phyloP scores from a whole-genome alignment of 495 filamentous ascomycete genomes.

The Penicillium argentinense region DNA sequence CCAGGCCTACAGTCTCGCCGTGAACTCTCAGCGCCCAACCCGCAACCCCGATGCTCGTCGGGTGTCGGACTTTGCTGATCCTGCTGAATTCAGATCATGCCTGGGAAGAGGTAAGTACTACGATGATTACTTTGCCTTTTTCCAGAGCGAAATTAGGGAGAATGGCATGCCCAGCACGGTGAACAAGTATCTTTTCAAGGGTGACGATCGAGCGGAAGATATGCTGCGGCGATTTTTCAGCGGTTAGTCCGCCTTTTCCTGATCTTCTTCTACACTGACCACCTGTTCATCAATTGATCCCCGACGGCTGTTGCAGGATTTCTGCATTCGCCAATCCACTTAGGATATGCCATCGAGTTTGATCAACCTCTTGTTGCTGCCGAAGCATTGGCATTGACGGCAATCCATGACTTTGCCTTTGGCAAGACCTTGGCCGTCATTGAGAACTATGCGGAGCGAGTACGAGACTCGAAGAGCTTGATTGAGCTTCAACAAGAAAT shows the following conservation, averaged over 20 bases:
- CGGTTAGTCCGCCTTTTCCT: slow-evolving; percentile 12
- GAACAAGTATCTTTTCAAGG: slow-evolving; percentile 29
- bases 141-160: slow-evolving; percentile 31
- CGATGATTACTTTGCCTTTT: slow-evolving; percentile 34
- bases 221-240: slow-evolving; percentile 34
- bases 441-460: slow-evolving; percentile 10
- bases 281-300: not conserved
- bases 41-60: slow-evolving; percentile 18
- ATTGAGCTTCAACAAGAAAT: slow-evolving; percentile 14
- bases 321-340: slow-evolving; percentile 39
- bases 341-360: slow-evolving; percentile 42
- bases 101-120: slow-evolving; percentile 29
- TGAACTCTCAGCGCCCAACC: slow-evolving; percentile 24
- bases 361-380: slow-evolving; percentile 34
- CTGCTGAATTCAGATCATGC: slow-evolving; percentile 19
- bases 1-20: slow-evolving; percentile 25
- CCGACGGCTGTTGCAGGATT: slow-evolving; percentile 12
- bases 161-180: slow-evolving; percentile 30
- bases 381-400: slow-evolving; percentile 40
- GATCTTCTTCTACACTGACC: no score
- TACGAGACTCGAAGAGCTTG: slow-evolving; percentile 3
- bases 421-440: slow-evolving; percentile 15
- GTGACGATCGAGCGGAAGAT: slow-evolving; percentile 26
- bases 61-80: slow-evolving; percentile 25
- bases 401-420: slow-evolving; percentile 23